Evolutionary conservation across 768 basidiomycete species (phyloP), one percentile per base, ranked within the genome.

Genomic region (Termitomyces sp.): DNA sequence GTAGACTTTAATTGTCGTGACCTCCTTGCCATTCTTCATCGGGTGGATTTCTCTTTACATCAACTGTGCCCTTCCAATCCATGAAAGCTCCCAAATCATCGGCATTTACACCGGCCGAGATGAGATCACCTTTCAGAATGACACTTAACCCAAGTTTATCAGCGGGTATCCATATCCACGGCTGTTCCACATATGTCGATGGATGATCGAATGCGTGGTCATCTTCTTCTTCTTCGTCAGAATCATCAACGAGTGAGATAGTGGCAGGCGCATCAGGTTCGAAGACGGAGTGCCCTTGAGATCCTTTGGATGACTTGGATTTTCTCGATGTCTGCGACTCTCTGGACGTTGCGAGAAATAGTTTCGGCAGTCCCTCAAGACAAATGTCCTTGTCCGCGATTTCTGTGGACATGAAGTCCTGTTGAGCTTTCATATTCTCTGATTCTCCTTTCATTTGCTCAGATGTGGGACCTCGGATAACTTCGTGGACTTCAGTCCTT

Each of bases 141-240:
- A 68, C 63, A 63, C 80, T 81, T 57, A 82, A 67, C 0, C 81
- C 80, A 5, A 81, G 69, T 25, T 59, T 62, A 65, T 81, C 80
- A 56, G 72, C 72, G 5, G 80, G 79, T 53, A 83, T 70, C 80
- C 79, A 81, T 36, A 83, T 78, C 74, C 78, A 81, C 14, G 72
- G 69, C 62, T 81, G 80, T 29, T 77, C 72, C 9, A 73, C 72
- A 65, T 82, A 81, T 15, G 75, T 79, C 31, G 79, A 81, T 20
- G 79, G 81, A 64, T 81, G 80, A 63, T 80, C 77, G 61, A 81
- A 82, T 2, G 79, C 79, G 66, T 81, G 77, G 34, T 76, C 67
- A 14, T 76, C 72, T 0, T 73, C 76, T 17, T 73, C 72, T 6
- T 68, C 70, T 7, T 69, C 70, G 47, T 75, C 73, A 5, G 72